Base-by-base conservation (phyloP, 192 early-diverging fungal genomes). In the Backusella tarrabulga region DNA sequence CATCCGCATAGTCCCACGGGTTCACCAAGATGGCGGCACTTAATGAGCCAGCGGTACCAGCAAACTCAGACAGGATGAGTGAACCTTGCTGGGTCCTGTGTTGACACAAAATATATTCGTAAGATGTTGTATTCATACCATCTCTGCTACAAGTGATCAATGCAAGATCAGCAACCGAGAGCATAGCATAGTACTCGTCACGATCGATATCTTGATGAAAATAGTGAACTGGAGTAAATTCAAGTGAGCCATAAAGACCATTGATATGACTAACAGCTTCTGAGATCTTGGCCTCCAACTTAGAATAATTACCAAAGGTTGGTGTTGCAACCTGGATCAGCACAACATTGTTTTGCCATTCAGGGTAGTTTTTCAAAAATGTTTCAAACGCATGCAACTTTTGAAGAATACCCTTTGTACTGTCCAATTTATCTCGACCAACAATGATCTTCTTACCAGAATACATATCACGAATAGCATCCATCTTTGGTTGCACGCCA, bases 81-180 rank as follows among this genome's bases (percentile, higher is more conserved):
- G 95, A 92, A 38, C 92, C 93, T 74, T 93, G 88, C 74, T 96
- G 94, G 41, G 40, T 40, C 29, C 29, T 74, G 14, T 93, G 84
- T 82, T 98, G 97, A 82, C 96, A 97, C 41, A 98, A 92, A n/a
- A 97, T 93, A 83, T 92, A 98, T 84, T 98, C 96, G 74, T 97
- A 93, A 60, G 92, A 94, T 15, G 95, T 97, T 1, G 97, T 97
- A 81, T 98, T 98, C 98, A 99, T 98, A 34, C 97, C 98, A 81
- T 99, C 98, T n/a, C 98, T 92, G 11, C 97, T 88, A 63, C 92
- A 89, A 0, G 97, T 98, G 77, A 97, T 98, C 68, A 99, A 80
- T 2, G 94, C 96, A 14, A 96, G 87, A 81, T 99, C 96, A 26
- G 98, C 98, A 19, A 97, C 91, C 70, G 91, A 92, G n/a, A 99